These are phyloP conservation scores for Tetrastigma voinierianum DNA, from an alignment of 164 flowering plant species.

Conservation along the genomic window DNA sequence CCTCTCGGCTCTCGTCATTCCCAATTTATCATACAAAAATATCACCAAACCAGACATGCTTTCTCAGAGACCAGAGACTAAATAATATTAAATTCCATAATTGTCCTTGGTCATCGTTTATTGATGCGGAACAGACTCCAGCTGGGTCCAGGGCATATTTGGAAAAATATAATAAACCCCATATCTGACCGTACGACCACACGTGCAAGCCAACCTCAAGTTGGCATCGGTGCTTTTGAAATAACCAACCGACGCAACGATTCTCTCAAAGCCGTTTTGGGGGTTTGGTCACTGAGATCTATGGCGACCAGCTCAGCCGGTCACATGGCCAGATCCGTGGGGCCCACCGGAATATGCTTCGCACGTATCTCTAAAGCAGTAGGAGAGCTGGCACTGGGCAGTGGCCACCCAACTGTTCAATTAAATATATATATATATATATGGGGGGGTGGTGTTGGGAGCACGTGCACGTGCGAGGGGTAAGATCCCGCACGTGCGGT, in stretches of 20 bases:
- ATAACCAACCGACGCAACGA: slow-evolving; percentile 12
- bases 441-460: too few species aligned
- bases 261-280: slow-evolving; percentile 7
- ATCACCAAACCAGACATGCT: too few species aligned
- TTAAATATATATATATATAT: too few species aligned
- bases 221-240: slow-evolving; percentile 16
- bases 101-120: neutral
- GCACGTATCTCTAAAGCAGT: neutral
- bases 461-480: slow-evolving; percentile 15
- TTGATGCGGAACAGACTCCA: too few species aligned
- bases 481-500: slow-evolving; percentile 4
- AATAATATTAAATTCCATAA: neutral
- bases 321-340: slow-evolving; percentile 31
- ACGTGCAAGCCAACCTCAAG: slow-evolving; percentile 20
- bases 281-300: slow-evolving; percentile 34
- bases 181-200: slow-evolving; percentile 8
- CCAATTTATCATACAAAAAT: neutral
- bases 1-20: slow-evolving; percentile 9
- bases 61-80: too few species aligned
- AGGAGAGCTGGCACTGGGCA: slow-evolving; percentile 11
- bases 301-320: slow-evolving; percentile 43
- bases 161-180: too few species aligned
- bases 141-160: too few species aligned
- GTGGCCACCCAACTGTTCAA: too few species aligned
- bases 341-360: slow-evolving; percentile 14